These are phyloP conservation scores for Beauveria brongniartii DNA, from an alignment of 2,329 filamentous ascomycete species.

Conservation along the genomic window DNA sequence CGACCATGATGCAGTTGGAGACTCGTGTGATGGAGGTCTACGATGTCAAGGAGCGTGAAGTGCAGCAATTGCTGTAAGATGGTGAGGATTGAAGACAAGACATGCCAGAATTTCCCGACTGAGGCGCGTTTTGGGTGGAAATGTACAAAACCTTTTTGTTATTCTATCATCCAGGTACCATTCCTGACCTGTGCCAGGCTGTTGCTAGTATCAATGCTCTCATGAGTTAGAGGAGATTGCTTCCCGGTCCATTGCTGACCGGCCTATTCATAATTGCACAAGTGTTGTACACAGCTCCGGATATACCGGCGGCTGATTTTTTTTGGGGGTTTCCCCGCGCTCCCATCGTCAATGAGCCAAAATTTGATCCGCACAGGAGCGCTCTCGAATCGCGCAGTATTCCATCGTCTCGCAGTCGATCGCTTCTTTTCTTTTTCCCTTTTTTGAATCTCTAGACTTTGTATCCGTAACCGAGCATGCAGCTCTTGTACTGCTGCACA, in stretches of 20 bases:
- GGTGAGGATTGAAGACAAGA: background rate
- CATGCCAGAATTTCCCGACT: background rate
- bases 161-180: background rate
- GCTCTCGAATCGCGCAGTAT: no score
- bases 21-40: constrained; percentile 23
- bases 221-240: background rate
- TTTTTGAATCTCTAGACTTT: constrained; percentile 41
- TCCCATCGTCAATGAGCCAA: background rate
- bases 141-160: background rate
- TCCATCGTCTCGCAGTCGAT: background rate
- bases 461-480: constrained; percentile 92
- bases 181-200: background rate
- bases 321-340: background rate
- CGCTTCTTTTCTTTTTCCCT: constrained; percentile 9
- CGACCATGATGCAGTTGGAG: constrained; percentile 18
- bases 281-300: constrained; percentile 18
- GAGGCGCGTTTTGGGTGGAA: background rate
- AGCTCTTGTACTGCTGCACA: constrained; percentile 78
- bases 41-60: constrained; percentile 19
- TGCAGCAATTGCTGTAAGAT: constrained; percentile 10
- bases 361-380: background rate
- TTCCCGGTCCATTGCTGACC: background rate
- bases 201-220: background rate
- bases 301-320: background rate
- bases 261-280: constrained; percentile 12